A percentile compares a stretch with the other conserved stretches of the same genome.
Conservation (phyloP, 148 eudicot genomes). For the Rhododendron molle region DNA sequence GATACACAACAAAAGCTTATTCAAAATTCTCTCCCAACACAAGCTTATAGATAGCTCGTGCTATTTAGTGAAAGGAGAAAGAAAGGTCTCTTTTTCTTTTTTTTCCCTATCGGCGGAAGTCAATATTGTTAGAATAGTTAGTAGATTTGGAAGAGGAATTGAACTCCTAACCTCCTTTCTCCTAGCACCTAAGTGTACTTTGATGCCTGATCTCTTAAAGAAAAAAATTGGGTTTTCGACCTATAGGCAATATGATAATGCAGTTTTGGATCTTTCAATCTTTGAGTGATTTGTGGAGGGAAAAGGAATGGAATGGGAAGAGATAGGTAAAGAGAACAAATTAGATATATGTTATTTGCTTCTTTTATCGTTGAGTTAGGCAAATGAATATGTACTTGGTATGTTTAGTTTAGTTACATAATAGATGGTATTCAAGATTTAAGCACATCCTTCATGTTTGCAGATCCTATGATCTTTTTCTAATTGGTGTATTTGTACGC, state of each 20-base stretch:
- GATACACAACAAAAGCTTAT: too few relatives aligned
- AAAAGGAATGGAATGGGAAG: neutral
- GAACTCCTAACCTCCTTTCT: too few relatives aligned
- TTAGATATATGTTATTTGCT: neutral
- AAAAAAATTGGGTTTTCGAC: neutral
- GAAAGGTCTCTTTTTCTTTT: too few relatives aligned
- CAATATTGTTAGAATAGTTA: too few relatives aligned
- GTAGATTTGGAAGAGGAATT: too few relatives aligned
- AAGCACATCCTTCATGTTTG: neutral
- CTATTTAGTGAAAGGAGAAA: too few relatives aligned
- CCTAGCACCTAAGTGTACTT: too few relatives aligned
- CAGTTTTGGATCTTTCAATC: neutral
- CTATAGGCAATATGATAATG: neutral
- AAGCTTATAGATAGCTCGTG: too few relatives aligned
- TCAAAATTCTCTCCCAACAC: too few relatives aligned
- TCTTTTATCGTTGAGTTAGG: neutral
- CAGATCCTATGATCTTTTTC: slow-evolving; percentile 3
- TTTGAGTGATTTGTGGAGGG: neutral
- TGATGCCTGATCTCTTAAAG: neutral
- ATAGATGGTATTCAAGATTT: neutral
- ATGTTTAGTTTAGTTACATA: neutral
- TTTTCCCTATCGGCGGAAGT: too few relatives aligned
- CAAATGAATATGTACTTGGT: neutral
- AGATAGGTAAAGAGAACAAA: neutral
- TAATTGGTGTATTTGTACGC: neutral